phyloP scores from a whole-genome alignment of 2,329 filamentous ascomycete genomes.

The Sordariomycetes sp. region DNA sequence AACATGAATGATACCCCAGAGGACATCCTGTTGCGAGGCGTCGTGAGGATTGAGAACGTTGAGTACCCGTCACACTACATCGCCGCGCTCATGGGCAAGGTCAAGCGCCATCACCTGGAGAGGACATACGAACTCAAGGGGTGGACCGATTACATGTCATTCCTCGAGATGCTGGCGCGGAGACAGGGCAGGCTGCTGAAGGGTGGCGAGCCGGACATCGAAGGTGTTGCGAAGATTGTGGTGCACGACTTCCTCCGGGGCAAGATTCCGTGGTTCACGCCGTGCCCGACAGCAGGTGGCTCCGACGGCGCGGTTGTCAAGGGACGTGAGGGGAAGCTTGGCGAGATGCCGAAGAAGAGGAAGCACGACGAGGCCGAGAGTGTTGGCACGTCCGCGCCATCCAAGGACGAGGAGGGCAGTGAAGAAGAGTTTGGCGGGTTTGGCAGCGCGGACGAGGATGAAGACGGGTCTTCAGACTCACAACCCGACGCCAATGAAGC shows the following conservation, averaged over 20 bases:
- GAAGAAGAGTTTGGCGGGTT: constrained; percentile 38
- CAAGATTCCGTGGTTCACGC: constrained; percentile 93
- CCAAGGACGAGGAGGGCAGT: constrained; percentile 18
- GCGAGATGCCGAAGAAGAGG: constrained; percentile 81
- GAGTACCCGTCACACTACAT: constrained; percentile 97
- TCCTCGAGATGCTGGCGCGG: constrained; percentile 76
- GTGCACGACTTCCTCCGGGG: constrained; percentile 92
- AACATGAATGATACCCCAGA: constrained; percentile 73
- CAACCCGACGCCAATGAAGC: constrained; percentile 10
- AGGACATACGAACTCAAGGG: constrained; percentile 83
- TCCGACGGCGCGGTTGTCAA: constrained; percentile 43
- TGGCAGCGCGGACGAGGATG: constrained; percentile 24
- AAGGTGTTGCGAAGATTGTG: constrained; percentile 93
- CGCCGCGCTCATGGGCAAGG: constrained; percentile 64
- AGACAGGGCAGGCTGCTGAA: constrained; percentile 81
- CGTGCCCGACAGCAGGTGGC: constrained; percentile 51
- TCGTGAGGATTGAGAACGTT: constrained; percentile 91
- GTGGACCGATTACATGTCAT: constrained; percentile 67
- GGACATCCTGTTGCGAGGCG: constrained; percentile 81
- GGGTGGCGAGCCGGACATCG: constrained; percentile 89
- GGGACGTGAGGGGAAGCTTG: constrained; percentile 66
- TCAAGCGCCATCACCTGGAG: constrained; percentile 81
- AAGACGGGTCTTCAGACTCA: constrained; percentile 20
- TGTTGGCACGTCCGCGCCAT: constrained; percentile 15
- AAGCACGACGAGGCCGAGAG: constrained; percentile 44